Conservation (phyloP, 1,139 yeast species). For the Candida sojae region DNA sequence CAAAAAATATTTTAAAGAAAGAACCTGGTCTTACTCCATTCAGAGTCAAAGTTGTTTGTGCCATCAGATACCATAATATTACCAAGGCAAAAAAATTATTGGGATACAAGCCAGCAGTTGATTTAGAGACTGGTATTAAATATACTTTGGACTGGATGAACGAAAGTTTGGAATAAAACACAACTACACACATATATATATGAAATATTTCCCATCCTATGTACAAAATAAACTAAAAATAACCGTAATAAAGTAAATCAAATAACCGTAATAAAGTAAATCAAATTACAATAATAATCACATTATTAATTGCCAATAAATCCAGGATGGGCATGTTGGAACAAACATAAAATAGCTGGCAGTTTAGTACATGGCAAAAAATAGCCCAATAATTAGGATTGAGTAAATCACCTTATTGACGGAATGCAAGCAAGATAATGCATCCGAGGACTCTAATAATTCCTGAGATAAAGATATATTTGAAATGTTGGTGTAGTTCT, state of each 20-base stretch:
- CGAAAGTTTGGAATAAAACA: slow-evolving; percentile 43
- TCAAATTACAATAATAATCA: neutral
- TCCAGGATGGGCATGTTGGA: neutral
- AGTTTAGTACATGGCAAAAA: slow-evolving; percentile 1
- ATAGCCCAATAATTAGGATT: neutral
- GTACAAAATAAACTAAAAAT: neutral
- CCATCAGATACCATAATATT: slow-evolving; percentile 93
- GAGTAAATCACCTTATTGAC: neutral
- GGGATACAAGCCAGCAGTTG: slow-evolving; percentile 81
- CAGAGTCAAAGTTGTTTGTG: slow-evolving; percentile 90
- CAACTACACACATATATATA: slow-evolving; percentile 1
- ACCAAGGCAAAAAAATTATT: slow-evolving; percentile 77
- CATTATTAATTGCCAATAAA: neutral
- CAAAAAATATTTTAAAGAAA: slow-evolving; percentile 63
- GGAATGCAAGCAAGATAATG: neutral
- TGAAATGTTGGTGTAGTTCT: neutral
- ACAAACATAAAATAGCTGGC: neutral
- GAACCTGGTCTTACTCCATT: slow-evolving; percentile 97
- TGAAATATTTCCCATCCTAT: neutral
- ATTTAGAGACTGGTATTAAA: slow-evolving; percentile 77
- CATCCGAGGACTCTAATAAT: neutral
- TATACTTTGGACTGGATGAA: slow-evolving; percentile 88
- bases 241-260: neutral
- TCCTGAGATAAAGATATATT: neutral
- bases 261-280: neutral